These are phyloP conservation scores for Venturia oleaginea DNA, from an alignment of 2,329 filamentous ascomycete genomes.

Conservation along the genomic window DNA sequence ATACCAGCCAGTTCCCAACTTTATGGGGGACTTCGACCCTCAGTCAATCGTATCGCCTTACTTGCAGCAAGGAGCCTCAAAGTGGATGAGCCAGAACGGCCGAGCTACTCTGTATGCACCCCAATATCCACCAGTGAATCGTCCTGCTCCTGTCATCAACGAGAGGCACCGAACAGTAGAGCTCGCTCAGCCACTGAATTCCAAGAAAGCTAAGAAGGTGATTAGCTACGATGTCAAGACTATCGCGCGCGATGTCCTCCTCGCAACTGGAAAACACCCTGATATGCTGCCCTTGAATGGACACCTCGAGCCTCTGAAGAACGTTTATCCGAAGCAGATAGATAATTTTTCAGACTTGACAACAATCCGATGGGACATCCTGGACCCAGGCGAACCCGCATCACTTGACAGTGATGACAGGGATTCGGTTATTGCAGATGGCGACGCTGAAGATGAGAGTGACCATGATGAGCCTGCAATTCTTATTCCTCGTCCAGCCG, in stretches of 20 bases:
- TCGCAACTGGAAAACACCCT: constrained; percentile 53
- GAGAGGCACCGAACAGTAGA: constrained; percentile 7
- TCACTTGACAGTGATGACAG: background rate
- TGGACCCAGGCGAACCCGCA: constrained; percentile 44
- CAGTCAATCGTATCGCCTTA: constrained; percentile 4
- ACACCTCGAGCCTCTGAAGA: constrained; percentile 44
- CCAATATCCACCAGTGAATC: constrained; percentile 4
- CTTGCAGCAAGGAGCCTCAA: background rate
- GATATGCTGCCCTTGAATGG: constrained; percentile 49
- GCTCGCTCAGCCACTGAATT: constrained; percentile 32
- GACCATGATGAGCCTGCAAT: constrained; percentile 23
- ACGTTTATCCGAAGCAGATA: constrained; percentile 33
- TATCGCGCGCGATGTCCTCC: constrained; percentile 54
- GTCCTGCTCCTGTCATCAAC: background rate
- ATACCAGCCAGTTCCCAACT: constrained; percentile 6
- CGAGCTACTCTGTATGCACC: background rate
- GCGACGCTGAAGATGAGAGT: constrained; percentile 28
- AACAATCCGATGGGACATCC: constrained; percentile 52
- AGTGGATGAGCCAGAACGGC: background rate
- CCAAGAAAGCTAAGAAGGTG: constrained; percentile 38
- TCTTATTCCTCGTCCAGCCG: background rate
- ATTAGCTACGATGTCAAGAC: constrained; percentile 50
- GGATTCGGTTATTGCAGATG: constrained; percentile 19
- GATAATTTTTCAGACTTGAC: constrained; percentile 42
- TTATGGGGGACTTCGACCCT: constrained; percentile 3